Conservation (phyloP, 1,284 basidiomycete species). For the Trichosporon inkin region DNA sequence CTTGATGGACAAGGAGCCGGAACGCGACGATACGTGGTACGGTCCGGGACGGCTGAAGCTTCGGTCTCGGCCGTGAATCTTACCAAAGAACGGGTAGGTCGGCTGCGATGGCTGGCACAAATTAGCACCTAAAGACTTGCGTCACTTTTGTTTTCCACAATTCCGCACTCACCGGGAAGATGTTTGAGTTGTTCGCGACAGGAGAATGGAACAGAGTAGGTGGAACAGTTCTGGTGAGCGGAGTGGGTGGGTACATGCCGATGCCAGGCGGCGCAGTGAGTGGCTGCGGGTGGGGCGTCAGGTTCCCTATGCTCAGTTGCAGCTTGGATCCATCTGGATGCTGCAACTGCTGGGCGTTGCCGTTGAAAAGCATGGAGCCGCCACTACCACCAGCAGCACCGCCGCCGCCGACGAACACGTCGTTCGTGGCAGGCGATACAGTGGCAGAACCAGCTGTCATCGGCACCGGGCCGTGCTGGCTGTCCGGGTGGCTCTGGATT, state of each 20-base stretch:
- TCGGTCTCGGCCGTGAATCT: constrained; percentile 23
- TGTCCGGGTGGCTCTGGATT: constrained; percentile 15
- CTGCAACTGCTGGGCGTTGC: constrained; percentile 1
- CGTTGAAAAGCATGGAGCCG: constrained; percentile 5
- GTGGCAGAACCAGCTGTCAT: neutral
- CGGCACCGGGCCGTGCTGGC: neutral
- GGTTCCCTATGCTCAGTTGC: neutral
- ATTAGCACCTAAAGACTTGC: neutral
- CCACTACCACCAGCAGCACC: too few species aligned
- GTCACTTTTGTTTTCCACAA: neutral
- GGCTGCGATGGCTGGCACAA: constrained; percentile 2
- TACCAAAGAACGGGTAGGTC: constrained; percentile 11
- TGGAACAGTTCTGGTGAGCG: neutral
- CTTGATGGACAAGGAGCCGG: constrained; percentile 35
- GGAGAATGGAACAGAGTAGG: neutral
- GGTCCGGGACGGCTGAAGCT: constrained; percentile 32
- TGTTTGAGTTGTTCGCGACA: neutral
- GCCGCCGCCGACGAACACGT: neutral
- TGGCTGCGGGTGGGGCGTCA: neutral
- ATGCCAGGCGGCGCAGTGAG: neutral
- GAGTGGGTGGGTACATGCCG: constrained; percentile 2
- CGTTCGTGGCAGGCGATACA: neutral
- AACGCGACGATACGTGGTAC: constrained; percentile 32
- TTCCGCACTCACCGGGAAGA: constrained; percentile 3
- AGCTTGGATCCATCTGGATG: constrained; percentile 1